phyloP scores from a whole-genome alignment of 2,329 filamentous ascomycete species.

The Beauveria varroae region DNA sequence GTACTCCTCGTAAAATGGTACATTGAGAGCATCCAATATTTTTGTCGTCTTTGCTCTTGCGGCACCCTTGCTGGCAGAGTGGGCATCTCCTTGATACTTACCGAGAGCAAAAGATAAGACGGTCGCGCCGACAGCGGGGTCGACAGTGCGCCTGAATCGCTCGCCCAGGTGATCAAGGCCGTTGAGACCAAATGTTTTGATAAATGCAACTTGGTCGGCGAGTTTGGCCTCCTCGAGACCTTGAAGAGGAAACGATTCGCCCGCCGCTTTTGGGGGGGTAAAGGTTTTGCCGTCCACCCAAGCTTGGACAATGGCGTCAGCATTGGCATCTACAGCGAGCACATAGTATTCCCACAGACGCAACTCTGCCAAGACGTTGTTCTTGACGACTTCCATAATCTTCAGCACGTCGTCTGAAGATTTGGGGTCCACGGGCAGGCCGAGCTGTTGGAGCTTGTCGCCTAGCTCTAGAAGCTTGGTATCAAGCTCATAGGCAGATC shows the following conservation, averaged over 20 bases:
- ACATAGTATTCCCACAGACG: conserved; percentile 93
- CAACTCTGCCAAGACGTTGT: conserved; percentile 67
- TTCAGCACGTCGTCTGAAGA: conserved; percentile 64
- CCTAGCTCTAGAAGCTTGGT: conserved; percentile 67
- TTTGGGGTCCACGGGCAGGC: conserved; percentile 68
- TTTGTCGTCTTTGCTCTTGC: conserved; percentile 48
- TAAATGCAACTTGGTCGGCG: conserved; percentile 51
- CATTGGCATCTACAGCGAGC: conserved; percentile 67
- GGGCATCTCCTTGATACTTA: conserved; percentile 41
- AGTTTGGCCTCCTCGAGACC: conserved; percentile 38
- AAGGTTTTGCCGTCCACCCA: conserved; percentile 59
- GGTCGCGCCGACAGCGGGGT: conserved; percentile 62
- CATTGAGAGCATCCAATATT: conserved; percentile 76
- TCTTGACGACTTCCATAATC: conserved; percentile 80
- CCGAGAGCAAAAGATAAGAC: conserved; percentile 41
- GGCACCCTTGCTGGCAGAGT: conserved; percentile 40
- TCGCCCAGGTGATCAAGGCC: conserved; percentile 71
- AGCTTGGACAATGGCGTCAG: conserved; percentile 58
- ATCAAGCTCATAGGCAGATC: conserved; percentile 56
- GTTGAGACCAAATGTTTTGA: conserved; percentile 61
- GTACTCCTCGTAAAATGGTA: conserved; percentile 87
- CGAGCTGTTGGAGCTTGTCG: conserved; percentile 59
- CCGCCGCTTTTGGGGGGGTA: conserved; percentile 38
- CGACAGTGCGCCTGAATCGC: conserved; percentile 64
- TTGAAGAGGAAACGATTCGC: conserved; percentile 30